Conservation (phyloP, 192 early-diverging fungal species). For the Coemansia sp. region DNA sequence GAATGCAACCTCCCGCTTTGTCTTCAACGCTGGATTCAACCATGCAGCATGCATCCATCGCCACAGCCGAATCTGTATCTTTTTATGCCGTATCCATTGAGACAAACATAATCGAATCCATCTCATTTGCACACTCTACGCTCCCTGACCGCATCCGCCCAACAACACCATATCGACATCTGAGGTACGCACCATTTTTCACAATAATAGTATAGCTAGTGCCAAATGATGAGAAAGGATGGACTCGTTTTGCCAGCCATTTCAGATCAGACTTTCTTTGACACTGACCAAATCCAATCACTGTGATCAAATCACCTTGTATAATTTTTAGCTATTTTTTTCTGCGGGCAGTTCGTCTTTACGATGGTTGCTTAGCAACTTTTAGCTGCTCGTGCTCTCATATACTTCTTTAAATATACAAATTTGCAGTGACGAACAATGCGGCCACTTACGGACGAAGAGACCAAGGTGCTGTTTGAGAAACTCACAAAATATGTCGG, state of each 20-base stretch:
- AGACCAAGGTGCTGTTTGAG: slow-evolving; percentile 95
- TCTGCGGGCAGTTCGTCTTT: background rate
- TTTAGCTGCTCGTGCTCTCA: background rate
- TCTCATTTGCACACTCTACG: background rate
- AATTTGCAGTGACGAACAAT: slow-evolving; percentile 50
- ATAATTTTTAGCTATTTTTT: slow-evolving; percentile 4
- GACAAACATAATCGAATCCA: background rate
- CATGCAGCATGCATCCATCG: background rate
- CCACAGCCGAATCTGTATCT: background rate
- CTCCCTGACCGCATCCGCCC: slow-evolving; percentile 3
- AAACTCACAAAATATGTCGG: slow-evolving; percentile 99
- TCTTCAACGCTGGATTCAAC: background rate
- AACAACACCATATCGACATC: background rate
- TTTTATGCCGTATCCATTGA: background rate
- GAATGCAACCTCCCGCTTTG: background rate
- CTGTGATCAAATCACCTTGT: slow-evolving; percentile 3
- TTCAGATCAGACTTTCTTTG: background rate
- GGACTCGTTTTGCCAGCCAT: slow-evolving; percentile 2
- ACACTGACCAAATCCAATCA: background rate
- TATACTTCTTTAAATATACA: background rate
- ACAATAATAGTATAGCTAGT: slow-evolving; percentile 20
- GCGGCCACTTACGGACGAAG: slow-evolving; percentile 96
- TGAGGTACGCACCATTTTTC: slow-evolving; percentile 41
- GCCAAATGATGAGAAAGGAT: slow-evolving; percentile 23
- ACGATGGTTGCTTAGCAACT: background rate